Conservation (phyloP, 208 protist genomes). For the Acanthamoeba divionensis region DNA sequence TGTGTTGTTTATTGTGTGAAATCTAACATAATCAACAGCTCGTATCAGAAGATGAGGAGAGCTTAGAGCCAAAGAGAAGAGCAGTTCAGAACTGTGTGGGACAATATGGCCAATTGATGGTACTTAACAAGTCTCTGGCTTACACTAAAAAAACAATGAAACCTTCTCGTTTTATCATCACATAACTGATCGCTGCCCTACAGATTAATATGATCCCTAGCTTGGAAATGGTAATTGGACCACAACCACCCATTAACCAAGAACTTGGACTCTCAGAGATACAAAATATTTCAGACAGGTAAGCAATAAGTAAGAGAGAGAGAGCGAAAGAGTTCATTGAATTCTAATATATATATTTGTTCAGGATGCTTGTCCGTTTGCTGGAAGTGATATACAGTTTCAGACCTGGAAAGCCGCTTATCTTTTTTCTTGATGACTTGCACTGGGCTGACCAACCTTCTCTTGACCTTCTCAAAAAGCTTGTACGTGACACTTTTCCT, state of each 20-base stretch:
- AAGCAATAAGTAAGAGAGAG: too few relatives aligned
- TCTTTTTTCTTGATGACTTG: conserved; percentile 40
- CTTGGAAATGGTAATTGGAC: conserved; percentile 18
- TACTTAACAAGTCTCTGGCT: too few relatives aligned
- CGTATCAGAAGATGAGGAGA: conserved; percentile 2
- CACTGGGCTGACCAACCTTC: conserved; percentile 47
- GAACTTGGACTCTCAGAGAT: conserved; percentile 40
- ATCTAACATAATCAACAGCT: not conserved
- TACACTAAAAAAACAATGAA: too few relatives aligned
- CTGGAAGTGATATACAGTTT: not conserved
- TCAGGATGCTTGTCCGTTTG: too few relatives aligned
- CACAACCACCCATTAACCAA: not conserved
- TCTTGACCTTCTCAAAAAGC: not conserved
- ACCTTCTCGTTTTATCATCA: too few relatives aligned
- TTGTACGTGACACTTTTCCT: not conserved
- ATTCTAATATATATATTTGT: too few relatives aligned
- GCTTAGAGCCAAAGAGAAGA: not conserved
- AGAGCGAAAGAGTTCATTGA: too few relatives aligned
- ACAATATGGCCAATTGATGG: conserved; percentile 1
- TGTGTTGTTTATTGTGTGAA: not conserved
- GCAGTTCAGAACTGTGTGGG: not conserved
- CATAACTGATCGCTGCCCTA: too few relatives aligned
- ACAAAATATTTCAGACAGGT: conserved; percentile 46
- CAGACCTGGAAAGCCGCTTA: not conserved
- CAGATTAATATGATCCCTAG: conserved; percentile 39